Evolutionary conservation across 208 protist genomes (phyloP).

Genomic region (Crithidia sp.): DNA sequence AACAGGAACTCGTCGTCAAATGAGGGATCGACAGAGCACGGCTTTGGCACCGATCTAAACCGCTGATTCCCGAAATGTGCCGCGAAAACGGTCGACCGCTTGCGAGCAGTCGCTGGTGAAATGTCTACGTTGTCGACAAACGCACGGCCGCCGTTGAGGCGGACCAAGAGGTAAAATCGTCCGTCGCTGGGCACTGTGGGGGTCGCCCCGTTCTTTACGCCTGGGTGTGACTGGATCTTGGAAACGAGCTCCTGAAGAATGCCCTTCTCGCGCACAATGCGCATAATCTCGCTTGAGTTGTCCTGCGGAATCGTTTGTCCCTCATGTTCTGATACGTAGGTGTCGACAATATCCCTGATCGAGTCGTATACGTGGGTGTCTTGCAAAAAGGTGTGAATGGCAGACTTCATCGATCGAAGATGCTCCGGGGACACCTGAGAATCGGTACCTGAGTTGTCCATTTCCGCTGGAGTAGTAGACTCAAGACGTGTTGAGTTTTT

Average conservation of each 20-base stretch:
- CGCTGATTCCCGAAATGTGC: slow-evolving; percentile 91
- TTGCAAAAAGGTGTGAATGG: slow-evolving; percentile 86
- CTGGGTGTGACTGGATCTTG: slow-evolving; percentile 43
- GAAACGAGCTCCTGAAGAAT: slow-evolving; percentile 78
- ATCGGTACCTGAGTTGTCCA: slow-evolving; percentile 32
- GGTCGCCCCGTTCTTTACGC: background rate
- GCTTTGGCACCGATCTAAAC: slow-evolving; percentile 54
- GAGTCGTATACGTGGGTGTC: slow-evolving; percentile 86
- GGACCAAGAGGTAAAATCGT: slow-evolving; percentile 81
- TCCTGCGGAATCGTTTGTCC: slow-evolving; percentile 34
- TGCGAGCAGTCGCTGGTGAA: slow-evolving; percentile 23
- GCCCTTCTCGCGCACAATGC: slow-evolving; percentile 84
- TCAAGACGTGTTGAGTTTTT: background rate
- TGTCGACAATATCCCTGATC: slow-evolving; percentile 89
- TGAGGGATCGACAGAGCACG: slow-evolving; percentile 59
- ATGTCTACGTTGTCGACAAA: slow-evolving; percentile 93
- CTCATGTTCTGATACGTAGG: slow-evolving; percentile 77
- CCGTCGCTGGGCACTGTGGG: slow-evolving; percentile 32
- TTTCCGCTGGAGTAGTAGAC: slow-evolving; percentile 10
- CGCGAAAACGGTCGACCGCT: slow-evolving; percentile 64
- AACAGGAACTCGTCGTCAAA: slow-evolving; percentile 93
- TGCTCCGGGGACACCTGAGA: slow-evolving; percentile 46
- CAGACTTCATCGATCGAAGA: slow-evolving; percentile 71
- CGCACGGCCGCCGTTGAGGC: slow-evolving; percentile 80
- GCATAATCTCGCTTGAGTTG: slow-evolving; percentile 79